These are phyloP conservation scores for Centrapalus pauciflorus DNA, from an alignment of 129 eudicot species.

Conservation along the genomic window DNA sequence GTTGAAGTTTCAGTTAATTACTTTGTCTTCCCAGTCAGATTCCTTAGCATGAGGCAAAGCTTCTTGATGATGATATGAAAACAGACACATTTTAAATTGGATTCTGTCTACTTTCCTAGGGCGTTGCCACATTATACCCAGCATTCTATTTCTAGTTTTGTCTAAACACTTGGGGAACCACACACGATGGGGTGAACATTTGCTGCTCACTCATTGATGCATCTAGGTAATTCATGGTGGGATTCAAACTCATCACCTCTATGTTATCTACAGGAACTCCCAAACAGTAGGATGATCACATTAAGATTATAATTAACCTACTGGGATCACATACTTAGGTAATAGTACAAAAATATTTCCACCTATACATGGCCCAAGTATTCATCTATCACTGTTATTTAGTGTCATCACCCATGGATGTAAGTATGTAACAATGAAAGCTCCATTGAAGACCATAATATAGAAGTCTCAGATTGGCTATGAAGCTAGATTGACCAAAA, in stretches of 20 bases:
- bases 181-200: neutral
- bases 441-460: neutral
- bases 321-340: constrained; percentile 6
- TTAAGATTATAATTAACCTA: neutral
- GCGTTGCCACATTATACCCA: neutral
- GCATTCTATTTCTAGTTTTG: neutral
- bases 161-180: neutral
- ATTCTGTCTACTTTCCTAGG: too few species aligned
- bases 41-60: neutral
- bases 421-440: neutral
- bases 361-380: neutral
- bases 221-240: neutral
- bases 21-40: neutral
- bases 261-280: neutral
- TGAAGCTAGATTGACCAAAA: neutral
- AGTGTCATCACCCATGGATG: neutral
- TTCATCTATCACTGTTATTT: neutral
- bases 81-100: neutral
- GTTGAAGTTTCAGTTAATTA: neutral
- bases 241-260: neutral
- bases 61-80: neutral
- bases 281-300: neutral
- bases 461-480: neutral
- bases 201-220: neutral
- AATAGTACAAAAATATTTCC: neutral